Evolutionary conservation across 2,329 filamentous ascomycete genomes (phyloP), one percentile per base, ranked within the genome.

Genomic region (Colletotrichum plurivorum): DNA sequence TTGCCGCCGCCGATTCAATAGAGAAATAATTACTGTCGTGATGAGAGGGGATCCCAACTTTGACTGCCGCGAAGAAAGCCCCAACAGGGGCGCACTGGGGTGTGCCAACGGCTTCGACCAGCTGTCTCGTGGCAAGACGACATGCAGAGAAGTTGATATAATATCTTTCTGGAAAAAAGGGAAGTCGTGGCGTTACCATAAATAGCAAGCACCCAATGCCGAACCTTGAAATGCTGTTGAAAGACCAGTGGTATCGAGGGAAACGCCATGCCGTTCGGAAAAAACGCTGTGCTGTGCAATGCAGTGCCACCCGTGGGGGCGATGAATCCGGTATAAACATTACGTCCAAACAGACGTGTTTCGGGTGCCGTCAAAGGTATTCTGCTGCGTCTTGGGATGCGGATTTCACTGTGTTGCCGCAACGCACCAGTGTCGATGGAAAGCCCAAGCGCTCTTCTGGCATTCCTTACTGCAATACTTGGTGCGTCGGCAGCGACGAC

Each of bases 391-490:
- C 25, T 27, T 45, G n/a, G 48, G 41, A 36, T 15, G 31, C 36
- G 36, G 22, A 27, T 18, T 64, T 80, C 79, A 88, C 81, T 87
- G 85, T 41, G 87, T 84, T 57, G 93, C 93, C 69, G 92, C 91
- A 67, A 96, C 92, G 79, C 96, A 99, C 96, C 96, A 99, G 83
- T 98, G 97, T 70, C 96, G 91, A 79, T 99, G 96, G 82, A 94
- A 98, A 31, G 96, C 94, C 96, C 96, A 99, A 10, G 96, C 97
- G 75, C 94, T 97, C 86, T 98, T 98, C 83, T 99, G 96, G 82
- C 96, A 99, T 81, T 99, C 96, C 82, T 99, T 99, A 88, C 95
- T 98, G 90, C 96, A 99, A 84, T 98, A 98, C 81, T 99, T 99
- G 71, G 96, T 99, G 73, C 96, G 91, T 74, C 96, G 91, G 83